Evolutionary conservation across 192 early-diverging fungal species (phyloP).

Genomic region (Umbelopsis sp.): DNA sequence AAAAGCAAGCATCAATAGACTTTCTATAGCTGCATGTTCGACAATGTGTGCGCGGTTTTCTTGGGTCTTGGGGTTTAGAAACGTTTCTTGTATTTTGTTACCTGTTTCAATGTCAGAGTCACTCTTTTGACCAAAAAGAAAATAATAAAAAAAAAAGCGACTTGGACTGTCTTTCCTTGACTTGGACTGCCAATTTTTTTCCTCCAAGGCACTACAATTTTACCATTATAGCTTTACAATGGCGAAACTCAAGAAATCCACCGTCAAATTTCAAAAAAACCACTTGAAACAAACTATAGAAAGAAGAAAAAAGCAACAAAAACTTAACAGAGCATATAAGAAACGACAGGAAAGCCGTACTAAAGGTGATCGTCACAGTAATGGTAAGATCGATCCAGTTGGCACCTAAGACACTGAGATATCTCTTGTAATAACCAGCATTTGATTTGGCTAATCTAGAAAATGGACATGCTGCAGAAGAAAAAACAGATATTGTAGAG

Average conservation of each 20-base stretch:
- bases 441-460: neutral
- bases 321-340: conserved; percentile 27
- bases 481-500: neutral
- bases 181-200: neutral
- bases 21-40: too few relatives aligned
- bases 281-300: conserved; percentile 36
- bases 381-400: neutral
- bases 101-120: too few relatives aligned
- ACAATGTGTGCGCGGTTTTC: too few relatives aligned
- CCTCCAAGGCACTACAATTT: neutral
- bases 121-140: too few relatives aligned
- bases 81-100: too few relatives aligned
- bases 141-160: too few relatives aligned
- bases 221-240: conserved; percentile 6
- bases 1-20: too few relatives aligned
- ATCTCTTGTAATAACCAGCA: neutral
- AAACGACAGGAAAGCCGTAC: conserved; percentile 24
- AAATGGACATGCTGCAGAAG: neutral
- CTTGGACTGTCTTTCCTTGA: neutral
- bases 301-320: conserved; percentile 33
- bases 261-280: conserved; percentile 43
- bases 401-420: neutral
- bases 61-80: too few relatives aligned
- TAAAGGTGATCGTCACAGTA: neutral
- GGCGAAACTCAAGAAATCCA: conserved; percentile 40